phyloP scores from a whole-genome alignment of 225 moss, liverwort and hornwort species.

The Pleurozium schreberi region DNA sequence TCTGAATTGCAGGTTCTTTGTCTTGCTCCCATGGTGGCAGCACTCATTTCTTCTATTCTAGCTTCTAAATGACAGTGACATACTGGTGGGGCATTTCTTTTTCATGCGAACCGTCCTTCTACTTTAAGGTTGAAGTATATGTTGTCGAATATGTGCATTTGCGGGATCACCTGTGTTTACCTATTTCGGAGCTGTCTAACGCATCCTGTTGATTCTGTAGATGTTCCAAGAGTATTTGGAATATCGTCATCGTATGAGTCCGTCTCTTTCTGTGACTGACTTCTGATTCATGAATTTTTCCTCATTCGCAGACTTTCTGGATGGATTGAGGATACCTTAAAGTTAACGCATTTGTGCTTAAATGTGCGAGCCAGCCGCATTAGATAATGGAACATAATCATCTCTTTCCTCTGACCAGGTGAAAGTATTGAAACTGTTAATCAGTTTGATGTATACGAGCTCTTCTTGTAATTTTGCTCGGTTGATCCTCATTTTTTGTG shows the following conservation, averaged over 20 bases:
- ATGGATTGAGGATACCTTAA: neutral
- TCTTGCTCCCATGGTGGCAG: neutral
- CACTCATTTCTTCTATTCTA: neutral
- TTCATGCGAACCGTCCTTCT: neutral
- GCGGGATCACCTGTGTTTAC: neutral
- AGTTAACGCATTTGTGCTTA: neutral
- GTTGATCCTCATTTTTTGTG: neutral
- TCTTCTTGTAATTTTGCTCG: neutral
- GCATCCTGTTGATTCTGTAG: neutral
- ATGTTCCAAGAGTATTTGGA: neutral
- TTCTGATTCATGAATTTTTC: neutral
- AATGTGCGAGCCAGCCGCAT: too few species aligned
- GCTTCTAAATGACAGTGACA: neutral
- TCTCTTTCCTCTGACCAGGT: neutral
- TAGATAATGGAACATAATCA: neutral
- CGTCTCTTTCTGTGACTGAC: neutral
- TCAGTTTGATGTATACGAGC: neutral
- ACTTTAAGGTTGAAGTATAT: neutral
- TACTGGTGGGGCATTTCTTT: neutral
- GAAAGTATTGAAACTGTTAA: neutral
- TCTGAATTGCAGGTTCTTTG: neutral
- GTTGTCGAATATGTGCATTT: neutral
- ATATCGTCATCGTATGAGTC: neutral
- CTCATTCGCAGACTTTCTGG: neutral
- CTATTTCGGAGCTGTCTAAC: neutral